Evolutionary conservation across 345 rosid genomes (phyloP).

Genomic region (Luvunga scandens): DNA sequence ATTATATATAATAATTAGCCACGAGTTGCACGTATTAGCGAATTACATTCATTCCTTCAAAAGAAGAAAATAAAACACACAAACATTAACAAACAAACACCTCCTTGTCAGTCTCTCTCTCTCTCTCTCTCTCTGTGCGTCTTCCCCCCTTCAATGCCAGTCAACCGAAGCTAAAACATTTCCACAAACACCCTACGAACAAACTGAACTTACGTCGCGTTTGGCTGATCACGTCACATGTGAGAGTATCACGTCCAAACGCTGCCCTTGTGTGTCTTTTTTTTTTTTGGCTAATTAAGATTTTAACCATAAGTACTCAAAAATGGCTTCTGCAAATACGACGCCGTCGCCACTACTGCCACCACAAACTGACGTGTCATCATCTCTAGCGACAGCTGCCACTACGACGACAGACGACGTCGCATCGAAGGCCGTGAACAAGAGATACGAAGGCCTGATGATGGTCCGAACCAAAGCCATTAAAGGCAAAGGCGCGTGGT

Average conservation of each 20-base stretch:
- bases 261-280: background rate
- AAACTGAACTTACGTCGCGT: background rate
- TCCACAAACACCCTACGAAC: constrained; percentile 1
- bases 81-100: background rate
- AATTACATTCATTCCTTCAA: background rate
- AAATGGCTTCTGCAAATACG: constrained; percentile 20
- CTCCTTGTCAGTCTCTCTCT: background rate
- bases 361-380: constrained; percentile 17
- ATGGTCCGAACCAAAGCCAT: constrained; percentile 48
- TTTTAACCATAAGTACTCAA: background rate
- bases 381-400: background rate
- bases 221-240: constrained; percentile 1
- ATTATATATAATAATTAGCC: too few relatives aligned
- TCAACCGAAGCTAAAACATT: constrained; percentile 6
- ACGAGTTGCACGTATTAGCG: too few relatives aligned
- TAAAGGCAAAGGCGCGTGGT: constrained; percentile 69
- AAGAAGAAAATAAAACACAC: background rate
- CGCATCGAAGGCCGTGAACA: constrained; percentile 24
- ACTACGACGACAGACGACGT: constrained; percentile 20
- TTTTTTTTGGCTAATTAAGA: too few relatives aligned
- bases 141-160: background rate
- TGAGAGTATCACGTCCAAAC: background rate
- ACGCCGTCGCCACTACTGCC: constrained; percentile 9
- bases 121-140: background rate
- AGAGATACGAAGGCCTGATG: constrained; percentile 34